A percentile compares a stretch with the other conserved stretches of the same genome.
phyloP scores from a whole-genome alignment of 1,284 basidiomycete species.

The Pascua guehoae region DNA sequence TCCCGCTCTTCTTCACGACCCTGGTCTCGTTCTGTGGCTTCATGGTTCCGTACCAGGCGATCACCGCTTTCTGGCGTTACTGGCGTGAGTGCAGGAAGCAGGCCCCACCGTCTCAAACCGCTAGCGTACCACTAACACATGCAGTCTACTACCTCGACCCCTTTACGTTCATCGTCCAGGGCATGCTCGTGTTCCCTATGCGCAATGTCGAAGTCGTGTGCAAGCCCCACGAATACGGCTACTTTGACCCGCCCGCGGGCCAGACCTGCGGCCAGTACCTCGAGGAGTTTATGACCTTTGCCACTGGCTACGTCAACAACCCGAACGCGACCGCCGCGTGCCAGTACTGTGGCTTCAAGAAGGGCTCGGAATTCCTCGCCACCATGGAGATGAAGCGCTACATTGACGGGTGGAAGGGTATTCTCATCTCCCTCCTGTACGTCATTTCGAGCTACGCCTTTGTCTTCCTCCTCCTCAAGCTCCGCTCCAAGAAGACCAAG shows the following conservation, averaged over 20 bases:
- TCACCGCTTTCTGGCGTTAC: constrained; percentile 37
- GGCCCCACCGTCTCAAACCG: too few species aligned
- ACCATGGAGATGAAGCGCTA: constrained; percentile 32
- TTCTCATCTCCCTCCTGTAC: constrained; percentile 34
- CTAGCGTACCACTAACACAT: too few species aligned
- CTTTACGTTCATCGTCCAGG: constrained; percentile 39
- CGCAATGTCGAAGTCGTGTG: constrained; percentile 39
- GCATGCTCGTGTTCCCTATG: constrained; percentile 25
- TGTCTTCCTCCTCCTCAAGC: constrained; percentile 36
- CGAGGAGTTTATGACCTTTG: constrained; percentile 20
- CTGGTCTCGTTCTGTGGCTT: constrained; percentile 36
- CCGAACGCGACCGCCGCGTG: constrained; percentile 34
- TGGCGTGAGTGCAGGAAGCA: constrained; percentile 12
- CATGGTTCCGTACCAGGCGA: constrained; percentile 29
- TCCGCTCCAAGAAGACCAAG: constrained; percentile 36
- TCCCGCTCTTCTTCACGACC: constrained; percentile 14
- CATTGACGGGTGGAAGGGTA: constrained; percentile 38
- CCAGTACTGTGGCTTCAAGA: constrained; percentile 37
- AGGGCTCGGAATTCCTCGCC: constrained; percentile 38
- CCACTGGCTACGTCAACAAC: constrained; percentile 35
- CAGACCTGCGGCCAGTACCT: constrained; percentile 43
- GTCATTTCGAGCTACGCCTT: constrained; percentile 29
- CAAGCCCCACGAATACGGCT: constrained; percentile 33
- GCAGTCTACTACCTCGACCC: constrained; percentile 37
- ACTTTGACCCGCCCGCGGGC: constrained; percentile 41